These are phyloP conservation scores for Ceratorhiza oryzae-sativae DNA, from an alignment of 1,284 basidiomycete genomes.

Conservation along the genomic window DNA sequence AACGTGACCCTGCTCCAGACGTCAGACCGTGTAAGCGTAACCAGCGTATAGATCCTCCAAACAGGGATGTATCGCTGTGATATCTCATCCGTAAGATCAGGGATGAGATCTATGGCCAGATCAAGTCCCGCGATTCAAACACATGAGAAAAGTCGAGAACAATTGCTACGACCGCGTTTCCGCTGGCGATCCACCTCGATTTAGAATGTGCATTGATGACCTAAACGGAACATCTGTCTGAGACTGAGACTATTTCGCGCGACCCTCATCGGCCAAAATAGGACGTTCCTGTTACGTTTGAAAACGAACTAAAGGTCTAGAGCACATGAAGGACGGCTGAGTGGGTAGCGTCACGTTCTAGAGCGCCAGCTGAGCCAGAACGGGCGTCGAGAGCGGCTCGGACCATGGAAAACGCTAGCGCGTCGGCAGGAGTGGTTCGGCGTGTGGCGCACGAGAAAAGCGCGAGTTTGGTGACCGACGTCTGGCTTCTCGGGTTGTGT, in stretches of 20 bases:
- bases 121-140: neutral
- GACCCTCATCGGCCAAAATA: neutral
- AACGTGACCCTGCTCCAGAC: conserved; percentile 1
- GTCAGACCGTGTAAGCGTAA: neutral
- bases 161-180: neutral
- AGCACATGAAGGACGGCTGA: neutral
- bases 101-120: neutral
- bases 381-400: conserved; percentile 3
- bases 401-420: neutral
- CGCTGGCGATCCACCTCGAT: neutral
- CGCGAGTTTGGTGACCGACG: neutral
- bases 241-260: neutral
- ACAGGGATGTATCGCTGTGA: neutral
- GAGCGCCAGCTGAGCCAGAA: neutral
- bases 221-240: neutral
- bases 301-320: neutral
- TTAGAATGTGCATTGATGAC: neutral
- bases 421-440: neutral
- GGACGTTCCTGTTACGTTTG: neutral
- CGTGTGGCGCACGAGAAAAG: neutral
- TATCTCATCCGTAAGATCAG: neutral
- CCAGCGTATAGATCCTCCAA: neutral
- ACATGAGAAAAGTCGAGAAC: neutral
- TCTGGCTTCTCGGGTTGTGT: neutral
- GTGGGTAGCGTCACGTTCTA: neutral